phyloP scores from a whole-genome alignment of 148 eudicot genomes.

The Rhododendron kiyosumense region DNA sequence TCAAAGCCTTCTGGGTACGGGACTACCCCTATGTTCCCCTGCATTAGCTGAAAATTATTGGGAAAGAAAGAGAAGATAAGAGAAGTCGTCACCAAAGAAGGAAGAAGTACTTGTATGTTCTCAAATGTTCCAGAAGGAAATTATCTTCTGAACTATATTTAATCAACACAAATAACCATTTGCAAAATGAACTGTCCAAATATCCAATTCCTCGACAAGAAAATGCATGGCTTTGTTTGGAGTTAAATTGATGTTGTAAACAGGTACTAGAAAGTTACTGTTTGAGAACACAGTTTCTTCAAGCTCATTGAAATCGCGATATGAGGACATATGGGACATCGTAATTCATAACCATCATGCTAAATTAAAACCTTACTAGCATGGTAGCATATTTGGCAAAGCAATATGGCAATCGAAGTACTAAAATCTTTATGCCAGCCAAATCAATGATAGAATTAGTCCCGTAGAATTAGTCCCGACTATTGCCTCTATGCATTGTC shows the following conservation, averaged over 20 bases:
- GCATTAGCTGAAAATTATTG: slow-evolving; percentile 62
- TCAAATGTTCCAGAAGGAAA: neutral
- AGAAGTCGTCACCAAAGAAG: neutral
- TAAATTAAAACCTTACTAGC: neutral
- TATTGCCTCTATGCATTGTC: neutral
- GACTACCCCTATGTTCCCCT: slow-evolving; percentile 72
- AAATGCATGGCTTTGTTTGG: neutral
- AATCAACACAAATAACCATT: neutral
- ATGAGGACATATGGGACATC: neutral
- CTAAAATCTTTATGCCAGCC: neutral
- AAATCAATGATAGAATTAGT: neutral
- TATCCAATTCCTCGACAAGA: neutral
- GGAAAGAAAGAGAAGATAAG: neutral
- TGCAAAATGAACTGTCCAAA: neutral
- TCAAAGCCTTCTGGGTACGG: slow-evolving; percentile 57
- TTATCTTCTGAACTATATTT: neutral
- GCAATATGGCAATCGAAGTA: neutral
- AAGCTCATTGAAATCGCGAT: neutral
- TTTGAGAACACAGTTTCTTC: neutral
- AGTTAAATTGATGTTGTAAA: neutral
- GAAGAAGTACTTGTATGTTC: neutral
- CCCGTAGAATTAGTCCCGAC: neutral
- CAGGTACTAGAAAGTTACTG: neutral
- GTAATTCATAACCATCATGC: neutral
- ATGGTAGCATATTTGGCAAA: neutral